phyloP scores from a whole-genome alignment of 352 stramenopile species.

The Phytopythium oedochilum region DNA sequence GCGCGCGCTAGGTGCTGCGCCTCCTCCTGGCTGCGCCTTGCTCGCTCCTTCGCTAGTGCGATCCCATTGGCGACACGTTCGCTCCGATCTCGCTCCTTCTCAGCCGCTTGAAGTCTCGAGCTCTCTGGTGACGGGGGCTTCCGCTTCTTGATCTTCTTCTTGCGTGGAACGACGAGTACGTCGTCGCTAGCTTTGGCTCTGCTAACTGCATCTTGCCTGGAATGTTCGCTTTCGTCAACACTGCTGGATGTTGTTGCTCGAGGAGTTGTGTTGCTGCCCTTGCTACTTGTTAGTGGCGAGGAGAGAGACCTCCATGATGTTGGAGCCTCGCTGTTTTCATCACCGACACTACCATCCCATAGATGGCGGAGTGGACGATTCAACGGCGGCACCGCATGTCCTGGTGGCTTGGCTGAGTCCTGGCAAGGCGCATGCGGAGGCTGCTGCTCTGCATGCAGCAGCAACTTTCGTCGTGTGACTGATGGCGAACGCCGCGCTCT shows the following conservation, averaged over 20 bases:
- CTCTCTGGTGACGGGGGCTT: conserved; percentile 5
- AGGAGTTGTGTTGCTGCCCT: conserved; percentile 7
- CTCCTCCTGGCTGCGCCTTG: conserved; percentile 21
- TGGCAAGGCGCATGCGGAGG: background rate
- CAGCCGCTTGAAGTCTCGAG: conserved; percentile 6
- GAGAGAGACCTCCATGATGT: conserved; percentile 8
- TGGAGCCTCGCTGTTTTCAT: conserved; percentile 3
- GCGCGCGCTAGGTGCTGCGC: conserved; percentile 15
- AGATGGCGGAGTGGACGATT: background rate
- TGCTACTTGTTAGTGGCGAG: background rate
- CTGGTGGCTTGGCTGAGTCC: background rate
- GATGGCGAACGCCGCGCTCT: conserved; percentile 12
- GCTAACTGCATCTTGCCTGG: background rate
- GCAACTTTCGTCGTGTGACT: conserved; percentile 17
- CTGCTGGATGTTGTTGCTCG: background rate
- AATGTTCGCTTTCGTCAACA: background rate
- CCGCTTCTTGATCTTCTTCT: conserved; percentile 7
- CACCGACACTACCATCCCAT: background rate
- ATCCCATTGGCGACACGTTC: conserved; percentile 34
- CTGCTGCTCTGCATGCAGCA: conserved; percentile 3
- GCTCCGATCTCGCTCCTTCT: conserved; percentile 14
- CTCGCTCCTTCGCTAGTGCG: conserved; percentile 29
- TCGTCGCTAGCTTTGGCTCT: background rate
- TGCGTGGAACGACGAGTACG: background rate
- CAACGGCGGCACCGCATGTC: background rate